A percentile compares a stretch with the other conserved stretches of the same genome.
These are phyloP conservation scores for Globisporangium viniferum DNA, from an alignment of 352 stramenopile species.

Conservation along the genomic window DNA sequence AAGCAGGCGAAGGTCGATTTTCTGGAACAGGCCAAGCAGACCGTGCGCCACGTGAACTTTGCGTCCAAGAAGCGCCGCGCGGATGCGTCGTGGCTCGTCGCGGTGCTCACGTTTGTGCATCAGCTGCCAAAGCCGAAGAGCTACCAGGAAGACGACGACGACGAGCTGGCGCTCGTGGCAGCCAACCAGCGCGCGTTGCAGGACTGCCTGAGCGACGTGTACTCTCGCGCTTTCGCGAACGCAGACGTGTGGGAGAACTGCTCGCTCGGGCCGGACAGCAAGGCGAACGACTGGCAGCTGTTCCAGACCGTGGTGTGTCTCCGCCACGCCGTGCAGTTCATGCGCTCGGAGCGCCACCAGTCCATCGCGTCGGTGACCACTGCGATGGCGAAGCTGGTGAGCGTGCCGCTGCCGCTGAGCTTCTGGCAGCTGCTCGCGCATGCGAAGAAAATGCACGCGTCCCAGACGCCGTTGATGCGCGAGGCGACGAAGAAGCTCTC, in stretches of 20 bases:
- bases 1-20: slow-evolving; percentile 21
- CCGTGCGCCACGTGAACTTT: slow-evolving; percentile 35
- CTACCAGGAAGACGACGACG: slow-evolving; percentile 33
- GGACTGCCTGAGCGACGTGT: slow-evolving; percentile 49
- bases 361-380: slow-evolving; percentile 39
- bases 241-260: slow-evolving; percentile 4
- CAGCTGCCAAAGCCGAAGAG: slow-evolving; percentile 34
- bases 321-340: slow-evolving; percentile 53
- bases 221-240: slow-evolving; percentile 43
- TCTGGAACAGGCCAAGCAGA: slow-evolving; percentile 32
- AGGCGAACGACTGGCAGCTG: slow-evolving; percentile 19
- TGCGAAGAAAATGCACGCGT: slow-evolving; percentile 31
- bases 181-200: slow-evolving; percentile 34
- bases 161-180: slow-evolving; percentile 27
- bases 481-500: slow-evolving; percentile 27
- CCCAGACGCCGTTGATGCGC: slow-evolving; percentile 18
- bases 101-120: slow-evolving; percentile 39
- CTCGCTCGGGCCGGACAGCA: slow-evolving; percentile 15
- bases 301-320: slow-evolving; percentile 39
- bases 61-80: slow-evolving; percentile 37
- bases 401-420: slow-evolving; percentile 36
- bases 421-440: slow-evolving; percentile 49
- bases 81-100: slow-evolving; percentile 35
- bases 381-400: slow-evolving; percentile 39
- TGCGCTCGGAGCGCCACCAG: slow-evolving; percentile 45